A percentile compares a stretch with the other conserved stretches of the same genome.
Conservation (phyloP, 1,139 yeast species). For the Suhomyces terraborum region DNA sequence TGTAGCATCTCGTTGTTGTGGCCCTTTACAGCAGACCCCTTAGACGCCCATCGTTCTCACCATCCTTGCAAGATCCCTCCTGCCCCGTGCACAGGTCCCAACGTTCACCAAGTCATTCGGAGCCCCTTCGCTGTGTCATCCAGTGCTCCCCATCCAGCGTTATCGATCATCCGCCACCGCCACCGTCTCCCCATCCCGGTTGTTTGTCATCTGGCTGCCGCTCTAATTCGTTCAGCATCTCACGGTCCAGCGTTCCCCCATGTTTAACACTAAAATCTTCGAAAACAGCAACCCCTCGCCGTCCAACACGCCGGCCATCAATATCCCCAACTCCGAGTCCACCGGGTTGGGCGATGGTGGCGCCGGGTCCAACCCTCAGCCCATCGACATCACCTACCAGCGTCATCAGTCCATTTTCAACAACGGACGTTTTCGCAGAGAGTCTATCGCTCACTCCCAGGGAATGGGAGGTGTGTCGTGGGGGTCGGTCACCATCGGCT, state of each 20-base stretch:
- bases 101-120: neutral
- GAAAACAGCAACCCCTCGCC: constrained; percentile 19
- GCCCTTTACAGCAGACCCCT: neutral
- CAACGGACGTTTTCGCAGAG: constrained; percentile 59
- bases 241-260: no score
- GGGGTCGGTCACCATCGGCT: constrained; percentile 94
- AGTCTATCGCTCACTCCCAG: constrained; percentile 91
- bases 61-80: neutral
- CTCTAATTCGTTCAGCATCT: no score
- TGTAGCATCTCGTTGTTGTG: neutral
- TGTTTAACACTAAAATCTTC: constrained; percentile 24
- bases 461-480: constrained; percentile 99
- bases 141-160: neutral
- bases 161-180: neutral
- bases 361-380: constrained; percentile 35
- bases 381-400: constrained; percentile 51
- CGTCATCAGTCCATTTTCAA: constrained; percentile 45
- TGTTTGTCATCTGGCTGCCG: no score
- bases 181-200: no score
- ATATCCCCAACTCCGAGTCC: constrained; percentile 18
- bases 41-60: neutral
- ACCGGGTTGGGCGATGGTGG: constrained; percentile 6
- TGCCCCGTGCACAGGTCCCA: neutral
- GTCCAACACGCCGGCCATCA: constrained; percentile 22
- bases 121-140: neutral